phyloP scores from a whole-genome alignment of 306 rosid species.

The Cicer pinnatifidum region DNA sequence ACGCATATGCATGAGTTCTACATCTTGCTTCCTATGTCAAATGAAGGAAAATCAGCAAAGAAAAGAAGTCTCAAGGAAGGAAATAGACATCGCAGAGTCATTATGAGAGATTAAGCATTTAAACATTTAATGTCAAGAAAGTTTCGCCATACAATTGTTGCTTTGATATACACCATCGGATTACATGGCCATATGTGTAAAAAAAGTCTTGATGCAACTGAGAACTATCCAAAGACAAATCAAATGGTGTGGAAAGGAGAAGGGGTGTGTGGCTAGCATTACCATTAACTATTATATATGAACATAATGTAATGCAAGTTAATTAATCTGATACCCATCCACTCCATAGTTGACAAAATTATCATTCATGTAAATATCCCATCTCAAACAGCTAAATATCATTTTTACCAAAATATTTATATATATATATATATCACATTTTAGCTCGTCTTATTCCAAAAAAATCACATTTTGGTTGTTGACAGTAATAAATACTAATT shows the following conservation, averaged over 20 bases:
- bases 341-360: conserved; percentile 18
- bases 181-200: conserved; percentile 14
- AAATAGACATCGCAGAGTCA: conserved; percentile 25
- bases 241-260: conserved; percentile 24
- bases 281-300: background rate
- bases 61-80: conserved; percentile 31
- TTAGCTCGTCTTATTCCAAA: conserved; percentile 2
- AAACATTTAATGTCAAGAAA: conserved; percentile 37
- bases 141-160: conserved; percentile 10
- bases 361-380: background rate
- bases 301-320: conserved; percentile 28
- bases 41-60: conserved; percentile 47
- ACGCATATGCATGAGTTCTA: conserved; percentile 97
- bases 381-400: background rate
- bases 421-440: background rate
- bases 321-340: conserved; percentile 12
- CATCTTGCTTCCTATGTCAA: conserved; percentile 79
- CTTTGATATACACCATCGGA: background rate
- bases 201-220: conserved; percentile 15
- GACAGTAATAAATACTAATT: conserved; percentile 7
- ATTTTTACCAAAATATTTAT: background rate
- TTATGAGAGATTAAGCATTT: conserved; percentile 24
- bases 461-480: background rate
- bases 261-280: conserved; percentile 14
- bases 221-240: conserved; percentile 21